phyloP scores from a whole-genome alignment of 140 eudicot genomes.

The Cichorium intybus region DNA sequence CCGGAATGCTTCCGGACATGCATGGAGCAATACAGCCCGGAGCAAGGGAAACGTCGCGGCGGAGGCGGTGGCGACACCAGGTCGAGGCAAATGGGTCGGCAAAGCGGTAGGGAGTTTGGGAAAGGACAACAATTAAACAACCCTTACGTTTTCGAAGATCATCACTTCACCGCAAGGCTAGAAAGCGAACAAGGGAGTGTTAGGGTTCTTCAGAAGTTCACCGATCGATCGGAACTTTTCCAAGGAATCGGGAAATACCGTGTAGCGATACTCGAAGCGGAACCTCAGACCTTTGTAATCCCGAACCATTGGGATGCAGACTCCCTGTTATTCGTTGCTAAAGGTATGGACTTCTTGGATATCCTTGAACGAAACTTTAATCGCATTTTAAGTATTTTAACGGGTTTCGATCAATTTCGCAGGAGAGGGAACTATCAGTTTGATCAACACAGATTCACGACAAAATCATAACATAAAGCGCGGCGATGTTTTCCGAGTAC shows the following conservation, averaged over 20 bases:
- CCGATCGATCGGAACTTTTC: conserved; percentile 60
- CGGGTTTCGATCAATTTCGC: background rate
- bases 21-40: background rate
- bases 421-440: conserved; percentile 59
- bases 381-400: background rate
- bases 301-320: conserved; percentile 82
- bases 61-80: background rate
- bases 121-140: conserved; percentile 21
- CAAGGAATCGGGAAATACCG: conserved; percentile 61
- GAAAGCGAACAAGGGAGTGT: conserved; percentile 52
- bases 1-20: conserved; percentile 26
- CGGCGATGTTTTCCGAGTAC: conserved; percentile 61
- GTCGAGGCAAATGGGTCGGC: background rate
- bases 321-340: conserved; percentile 41
- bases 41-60: background rate
- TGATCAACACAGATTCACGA: conserved; percentile 31
- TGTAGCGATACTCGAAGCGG: conserved; percentile 53
- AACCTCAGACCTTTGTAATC: conserved; percentile 60
- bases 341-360: conserved; percentile 31
- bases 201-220: conserved; percentile 55
- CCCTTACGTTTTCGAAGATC: conserved; percentile 72
- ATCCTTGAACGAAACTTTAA: background rate
- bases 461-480: conserved; percentile 48
- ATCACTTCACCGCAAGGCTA: conserved; percentile 42
- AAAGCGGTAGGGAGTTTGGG: background rate